Evolutionary conservation across 371 early-diverging fungal species (phyloP).

Genomic region (Mortierella sp.): DNA sequence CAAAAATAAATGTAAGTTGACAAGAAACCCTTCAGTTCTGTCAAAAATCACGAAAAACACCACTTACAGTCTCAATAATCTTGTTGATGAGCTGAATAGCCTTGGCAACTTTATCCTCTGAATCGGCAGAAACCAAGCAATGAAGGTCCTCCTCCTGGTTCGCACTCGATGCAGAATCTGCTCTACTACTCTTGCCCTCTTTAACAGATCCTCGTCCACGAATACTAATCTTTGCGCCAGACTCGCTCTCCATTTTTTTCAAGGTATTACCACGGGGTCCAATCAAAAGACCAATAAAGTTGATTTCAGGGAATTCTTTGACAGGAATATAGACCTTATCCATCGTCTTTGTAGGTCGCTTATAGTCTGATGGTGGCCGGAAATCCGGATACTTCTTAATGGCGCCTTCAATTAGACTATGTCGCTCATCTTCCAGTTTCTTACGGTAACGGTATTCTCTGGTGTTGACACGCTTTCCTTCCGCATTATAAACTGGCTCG

Average conservation of each 20-base stretch:
- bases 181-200: constrained; percentile 86
- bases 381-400: constrained; percentile 83
- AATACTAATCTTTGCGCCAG: constrained; percentile 96
- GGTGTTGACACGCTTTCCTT: constrained; percentile 96
- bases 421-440: constrained; percentile 95
- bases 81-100: constrained; percentile 91
- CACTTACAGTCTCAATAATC: constrained; percentile 90
- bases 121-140: constrained; percentile 91
- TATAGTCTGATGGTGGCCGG: constrained; percentile 93
- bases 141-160: constrained; percentile 95
- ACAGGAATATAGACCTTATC: constrained; percentile 97
- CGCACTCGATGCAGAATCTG: constrained; percentile 71
- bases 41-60: no score
- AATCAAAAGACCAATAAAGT: constrained; percentile 97
- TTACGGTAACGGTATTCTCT: constrained; percentile 92
- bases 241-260: constrained; percentile 94
- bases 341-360: constrained; percentile 81
- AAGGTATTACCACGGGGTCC: constrained; percentile 97
- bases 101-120: constrained; percentile 88
- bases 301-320: constrained; percentile 95
- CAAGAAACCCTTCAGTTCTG: not conserved
- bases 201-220: constrained; percentile 97
- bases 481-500: constrained; percentile 90
- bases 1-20: not conserved
- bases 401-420: constrained; percentile 86